phyloP scores from a whole-genome alignment of 371 early-diverging fungal species.

The Capniomyces stellatus region DNA sequence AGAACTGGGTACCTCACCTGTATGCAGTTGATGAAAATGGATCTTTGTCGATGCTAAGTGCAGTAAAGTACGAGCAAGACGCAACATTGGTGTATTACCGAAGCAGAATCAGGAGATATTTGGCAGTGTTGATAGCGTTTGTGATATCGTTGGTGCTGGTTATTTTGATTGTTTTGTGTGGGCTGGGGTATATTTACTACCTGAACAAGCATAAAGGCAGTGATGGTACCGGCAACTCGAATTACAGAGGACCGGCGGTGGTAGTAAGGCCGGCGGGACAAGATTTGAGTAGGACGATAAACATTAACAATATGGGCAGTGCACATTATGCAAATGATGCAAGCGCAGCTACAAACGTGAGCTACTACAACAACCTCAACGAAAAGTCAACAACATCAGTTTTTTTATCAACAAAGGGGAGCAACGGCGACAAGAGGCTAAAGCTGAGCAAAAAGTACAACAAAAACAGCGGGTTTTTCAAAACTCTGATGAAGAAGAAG shows the following conservation, averaged over 20 bases:
- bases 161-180: constrained; percentile 37
- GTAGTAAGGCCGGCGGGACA: no score
- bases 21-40: constrained; percentile 31
- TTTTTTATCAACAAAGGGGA: no score
- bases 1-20: constrained; percentile 42
- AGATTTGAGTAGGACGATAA: no score
- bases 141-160: constrained; percentile 48
- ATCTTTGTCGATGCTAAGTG: constrained; percentile 20
- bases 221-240: constrained; percentile 1
- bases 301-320: background rate
- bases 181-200: constrained; percentile 29
- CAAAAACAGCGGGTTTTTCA: no score
- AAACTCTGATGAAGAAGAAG: no score
- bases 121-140: constrained; percentile 43
- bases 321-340: background rate
- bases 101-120: no score
- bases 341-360: background rate
- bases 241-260: no score
- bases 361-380: no score
- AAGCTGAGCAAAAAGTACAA: no score
- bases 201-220: constrained; percentile 17
- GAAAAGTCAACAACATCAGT: no score
- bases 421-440: no score
- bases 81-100: constrained; percentile 38
- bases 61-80: constrained; percentile 21